A percentile compares a stretch with the other conserved stretches of the same genome.
These are phyloP conservation scores for Fusarium concolor DNA, from an alignment of 2,329 filamentous ascomycete genomes.

Conservation along the genomic window DNA sequence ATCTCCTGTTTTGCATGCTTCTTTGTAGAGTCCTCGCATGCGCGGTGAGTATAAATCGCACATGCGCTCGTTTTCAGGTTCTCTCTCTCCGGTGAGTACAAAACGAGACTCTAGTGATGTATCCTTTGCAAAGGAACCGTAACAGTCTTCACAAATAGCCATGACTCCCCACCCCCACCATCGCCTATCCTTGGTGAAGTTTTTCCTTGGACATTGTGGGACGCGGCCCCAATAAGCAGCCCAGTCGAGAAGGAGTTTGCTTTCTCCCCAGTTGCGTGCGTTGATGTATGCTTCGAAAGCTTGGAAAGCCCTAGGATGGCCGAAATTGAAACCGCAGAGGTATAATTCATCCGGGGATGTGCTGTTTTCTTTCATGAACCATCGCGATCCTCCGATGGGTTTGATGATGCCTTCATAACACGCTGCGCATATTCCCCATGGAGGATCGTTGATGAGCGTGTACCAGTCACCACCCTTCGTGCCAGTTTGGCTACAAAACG, in stretches of 20 bases:
- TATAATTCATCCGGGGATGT: conserved; percentile 26
- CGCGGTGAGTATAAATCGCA: conserved; percentile 55
- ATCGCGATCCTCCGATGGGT: conserved; percentile 45
- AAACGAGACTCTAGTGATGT: conserved; percentile 47
- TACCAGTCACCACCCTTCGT: conserved; percentile 50
- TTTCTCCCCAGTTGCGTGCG: conserved; percentile 46
- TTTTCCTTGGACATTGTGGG: conserved; percentile 41
- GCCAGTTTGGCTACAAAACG: conserved; percentile 49
- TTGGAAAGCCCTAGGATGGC: conserved; percentile 44
- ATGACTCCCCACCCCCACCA: conserved; percentile 53
- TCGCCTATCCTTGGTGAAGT: conserved; percentile 21
- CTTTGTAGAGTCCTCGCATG: conserved; percentile 51
- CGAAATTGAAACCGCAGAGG: conserved; percentile 52
- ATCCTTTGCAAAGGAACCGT: conserved; percentile 49
- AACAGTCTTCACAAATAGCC: conserved; percentile 54
- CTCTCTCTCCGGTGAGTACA: conserved; percentile 40
- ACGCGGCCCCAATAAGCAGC: conserved; percentile 48
- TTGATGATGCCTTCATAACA: conserved; percentile 52
- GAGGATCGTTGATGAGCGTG: conserved; percentile 48
- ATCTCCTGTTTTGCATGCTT: conserved; percentile 45
- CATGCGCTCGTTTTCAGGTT: conserved; percentile 40
- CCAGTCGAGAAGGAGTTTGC: conserved; percentile 44
- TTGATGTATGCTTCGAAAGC: conserved; percentile 44
- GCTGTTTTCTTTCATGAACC: conserved; percentile 46
- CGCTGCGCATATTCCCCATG: conserved; percentile 52